Evolutionary conservation across 768 basidiomycete species (phyloP).

Genomic region (Tricholoma bakamatsutake): DNA sequence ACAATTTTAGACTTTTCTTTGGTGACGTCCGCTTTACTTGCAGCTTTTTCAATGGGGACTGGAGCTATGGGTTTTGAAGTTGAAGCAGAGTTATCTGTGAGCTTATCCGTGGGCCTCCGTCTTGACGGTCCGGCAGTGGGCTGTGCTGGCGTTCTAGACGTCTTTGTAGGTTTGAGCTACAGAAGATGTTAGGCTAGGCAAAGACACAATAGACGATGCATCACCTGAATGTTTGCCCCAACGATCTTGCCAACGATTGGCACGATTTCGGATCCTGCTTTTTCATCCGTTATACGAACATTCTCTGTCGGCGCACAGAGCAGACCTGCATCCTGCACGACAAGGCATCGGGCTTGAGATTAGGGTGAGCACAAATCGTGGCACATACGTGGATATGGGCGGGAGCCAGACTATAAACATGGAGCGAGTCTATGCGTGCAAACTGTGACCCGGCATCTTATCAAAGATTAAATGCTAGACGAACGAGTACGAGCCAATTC

Average conservation of each 20-base stretch:
- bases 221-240: slow-evolving; percentile 41
- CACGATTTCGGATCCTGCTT: slow-evolving; percentile 36
- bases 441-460: slow-evolving; percentile 53
- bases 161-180: slow-evolving; percentile 11
- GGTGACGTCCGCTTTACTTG: slow-evolving; percentile 7
- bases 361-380: not conserved
- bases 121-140: slow-evolving; percentile 42
- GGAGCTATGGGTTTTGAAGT: slow-evolving; percentile 11
- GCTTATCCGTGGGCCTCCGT: slow-evolving; percentile 16
- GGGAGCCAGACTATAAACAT: slow-evolving; percentile 71
- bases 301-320: slow-evolving; percentile 35
- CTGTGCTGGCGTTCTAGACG: slow-evolving; percentile 18
- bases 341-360: not conserved
- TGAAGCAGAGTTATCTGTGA: slow-evolving; percentile 5
- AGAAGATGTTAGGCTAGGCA: not conserved
- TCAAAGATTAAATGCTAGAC: slow-evolving; percentile 2
- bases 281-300: slow-evolving; percentile 35
- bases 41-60: slow-evolving; percentile 6
- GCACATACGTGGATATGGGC: slow-evolving; percentile 51
- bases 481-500: not conserved
- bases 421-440: slow-evolving; percentile 43
- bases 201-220: not conserved
- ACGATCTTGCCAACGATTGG: slow-evolving; percentile 43
- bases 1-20: slow-evolving; percentile 5
- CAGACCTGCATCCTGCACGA: slow-evolving; percentile 37